Percentiles rank a stretch among this genome's conserved stretches.
Conservation (phyloP, 2,329 filamentous ascomycete genomes). For the Paracorniculantispora psalliotae region DNA sequence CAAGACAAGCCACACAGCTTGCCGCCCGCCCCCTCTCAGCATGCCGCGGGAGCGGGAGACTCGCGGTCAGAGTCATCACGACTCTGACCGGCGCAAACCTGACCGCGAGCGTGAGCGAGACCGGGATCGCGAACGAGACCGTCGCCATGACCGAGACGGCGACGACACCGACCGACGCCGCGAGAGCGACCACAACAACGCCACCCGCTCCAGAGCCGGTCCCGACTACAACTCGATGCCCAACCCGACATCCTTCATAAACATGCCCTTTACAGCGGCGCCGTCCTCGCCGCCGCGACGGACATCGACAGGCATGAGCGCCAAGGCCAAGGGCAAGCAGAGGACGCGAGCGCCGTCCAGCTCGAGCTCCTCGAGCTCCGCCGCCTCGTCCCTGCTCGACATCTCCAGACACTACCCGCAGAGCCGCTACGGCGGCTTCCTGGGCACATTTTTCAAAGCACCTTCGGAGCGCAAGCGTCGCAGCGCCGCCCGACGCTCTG, state of each 20-base stretch:
- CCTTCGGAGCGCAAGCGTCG: slow-evolving; percentile 50
- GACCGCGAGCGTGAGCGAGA: slow-evolving; percentile 26
- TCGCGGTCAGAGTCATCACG: slow-evolving; percentile 53
- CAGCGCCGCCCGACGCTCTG: slow-evolving; percentile 19
- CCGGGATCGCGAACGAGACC: slow-evolving; percentile 8
- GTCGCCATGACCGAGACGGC: not conserved
- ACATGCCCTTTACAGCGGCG: not conserved
- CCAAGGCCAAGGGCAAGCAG: not conserved
- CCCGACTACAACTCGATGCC: slow-evolving; percentile 9
- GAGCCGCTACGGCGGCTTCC: slow-evolving; percentile 47
- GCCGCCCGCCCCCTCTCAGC: slow-evolving; percentile 18
- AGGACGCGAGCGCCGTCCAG: slow-evolving; percentile 17
- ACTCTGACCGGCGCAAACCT: slow-evolving; percentile 45
- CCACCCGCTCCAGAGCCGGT: not conserved
- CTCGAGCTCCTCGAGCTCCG: slow-evolving; percentile 38
- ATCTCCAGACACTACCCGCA: slow-evolving; percentile 53
- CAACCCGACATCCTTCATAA: slow-evolving; percentile 8
- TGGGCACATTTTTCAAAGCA: slow-evolving; percentile 59
- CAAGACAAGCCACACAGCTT: not conserved
- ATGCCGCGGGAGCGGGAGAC: slow-evolving; percentile 53
- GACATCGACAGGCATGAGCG: not conserved
- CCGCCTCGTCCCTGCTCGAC: slow-evolving; percentile 58
- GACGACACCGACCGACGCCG: not conserved
- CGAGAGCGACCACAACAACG: slow-evolving; percentile 5
- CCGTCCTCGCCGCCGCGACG: slow-evolving; percentile 3